Conservation (phyloP, 768 basidiomycete species). For the Tricholoma matsutake region DNA sequence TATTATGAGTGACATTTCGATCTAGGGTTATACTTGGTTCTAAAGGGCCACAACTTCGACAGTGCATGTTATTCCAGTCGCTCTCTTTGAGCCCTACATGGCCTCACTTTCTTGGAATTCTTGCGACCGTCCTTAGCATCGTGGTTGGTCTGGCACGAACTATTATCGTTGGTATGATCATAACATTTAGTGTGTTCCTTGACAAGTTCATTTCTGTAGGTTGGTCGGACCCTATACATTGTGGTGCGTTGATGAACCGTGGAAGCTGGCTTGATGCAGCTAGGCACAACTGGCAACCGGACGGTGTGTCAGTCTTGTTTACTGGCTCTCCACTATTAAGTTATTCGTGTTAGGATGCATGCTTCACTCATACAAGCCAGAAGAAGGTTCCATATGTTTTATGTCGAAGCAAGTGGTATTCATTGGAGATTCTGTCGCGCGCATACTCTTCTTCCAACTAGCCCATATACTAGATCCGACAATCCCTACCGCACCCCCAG, state of each 20-base stretch:
- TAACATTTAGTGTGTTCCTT: background rate
- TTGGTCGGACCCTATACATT: constrained; percentile 68
- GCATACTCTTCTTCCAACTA: constrained; percentile 76
- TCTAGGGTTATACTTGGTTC: too few species aligned
- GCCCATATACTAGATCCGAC: constrained; percentile 56
- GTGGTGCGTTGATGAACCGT: constrained; percentile 62
- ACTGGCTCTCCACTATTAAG: background rate
- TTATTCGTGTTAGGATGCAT: constrained; percentile 62
- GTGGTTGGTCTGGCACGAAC: constrained; percentile 40
- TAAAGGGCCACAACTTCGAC: background rate
- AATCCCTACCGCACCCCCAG: constrained; percentile 51
- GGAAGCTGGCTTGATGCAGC: constrained; percentile 77
- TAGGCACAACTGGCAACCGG: constrained; percentile 81
- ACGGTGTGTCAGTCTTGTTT: constrained; percentile 46
- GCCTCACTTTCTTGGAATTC: constrained; percentile 41
- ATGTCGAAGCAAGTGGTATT: constrained; percentile 64
- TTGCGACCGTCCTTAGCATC: constrained; percentile 33
- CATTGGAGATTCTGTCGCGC: constrained; percentile 81
- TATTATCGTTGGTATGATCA: constrained; percentile 20
- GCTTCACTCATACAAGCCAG: constrained; percentile 59
- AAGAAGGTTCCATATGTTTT: constrained; percentile 54
- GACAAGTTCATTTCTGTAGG: constrained; percentile 40
- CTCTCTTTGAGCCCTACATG: constrained; percentile 37
- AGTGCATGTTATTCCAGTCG: constrained; percentile 9
- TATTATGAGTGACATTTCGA: too few species aligned